Evolutionary conservation across 495 filamentous ascomycete species (phyloP), one percentile per base, ranked within the genome.

Genomic region (Pseudevernia furfuracea): DNA sequence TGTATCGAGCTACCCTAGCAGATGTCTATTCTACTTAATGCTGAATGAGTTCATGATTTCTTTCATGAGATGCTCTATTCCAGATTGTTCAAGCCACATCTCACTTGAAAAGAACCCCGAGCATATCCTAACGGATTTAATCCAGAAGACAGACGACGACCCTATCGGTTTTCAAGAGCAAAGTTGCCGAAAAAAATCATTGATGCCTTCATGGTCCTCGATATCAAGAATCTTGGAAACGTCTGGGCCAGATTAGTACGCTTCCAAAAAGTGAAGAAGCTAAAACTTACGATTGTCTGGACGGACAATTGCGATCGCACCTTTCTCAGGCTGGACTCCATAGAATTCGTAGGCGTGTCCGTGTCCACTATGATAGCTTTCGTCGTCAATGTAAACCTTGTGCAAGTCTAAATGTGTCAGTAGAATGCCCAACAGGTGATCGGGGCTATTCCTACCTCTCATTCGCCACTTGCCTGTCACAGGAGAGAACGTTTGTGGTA

Each of bases 361-460:
- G 30, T 59, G 58, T 44, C 58, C 58, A 59, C 23, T 59, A 41
- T 59, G 58, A 30, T 59, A 59, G 58, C 58, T 59, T 59, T 59
- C 21, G 21, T 59, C 58, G 58, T 59, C 58, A 28, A 59, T 28
- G 28, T 30, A 59, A 10, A 59, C 10, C 37, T 59, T 59, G 19
- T 59, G 38, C 44, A 59, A 7, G 58, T 59, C 58, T 59, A 44
- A 23, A 30, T 30, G 17, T 15, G 10, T 44, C 0, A 59, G 23
- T 19, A 44, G 58, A 59, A 11, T 21, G 38, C 37, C 15, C 58
- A 59, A 32, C 23, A 32, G 14, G 52, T 55, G 25, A 30, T 23
- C 19, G 3, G 58, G 23, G 14, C 8, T 59, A 21, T 1, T 32
- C 58, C 19, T 59, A 59, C 58, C 58, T 59, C 58, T 43, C 10